Evolutionary conservation across 108 stramenopile species (phyloP).

Genomic region (Fragilariopsis cylindrus): DNA sequence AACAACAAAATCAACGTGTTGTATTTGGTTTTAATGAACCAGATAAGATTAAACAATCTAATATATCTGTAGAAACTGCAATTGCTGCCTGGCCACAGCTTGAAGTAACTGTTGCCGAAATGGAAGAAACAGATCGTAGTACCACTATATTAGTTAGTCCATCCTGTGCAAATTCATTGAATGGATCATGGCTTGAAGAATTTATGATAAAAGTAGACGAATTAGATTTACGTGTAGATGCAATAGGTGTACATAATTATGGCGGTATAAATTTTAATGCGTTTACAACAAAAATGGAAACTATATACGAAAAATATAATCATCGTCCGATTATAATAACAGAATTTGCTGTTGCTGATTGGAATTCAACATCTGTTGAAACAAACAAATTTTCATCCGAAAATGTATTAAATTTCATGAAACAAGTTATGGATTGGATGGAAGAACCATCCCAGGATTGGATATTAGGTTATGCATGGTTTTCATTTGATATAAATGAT

Average conservation of each 20-base stretch:
- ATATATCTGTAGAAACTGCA: conserved; percentile 20
- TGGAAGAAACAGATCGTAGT: not conserved
- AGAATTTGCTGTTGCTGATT: conserved; percentile 38
- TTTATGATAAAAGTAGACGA: conserved; percentile 18
- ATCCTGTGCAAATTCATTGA: conserved; percentile 16
- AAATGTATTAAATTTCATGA: conserved; percentile 16
- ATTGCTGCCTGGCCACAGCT: conserved; percentile 25
- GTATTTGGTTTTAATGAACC: conserved; percentile 38
- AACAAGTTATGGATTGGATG: conserved; percentile 27
- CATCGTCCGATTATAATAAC: conserved; percentile 23
- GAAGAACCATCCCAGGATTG: conserved; percentile 15
- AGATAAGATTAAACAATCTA: conserved; percentile 23
- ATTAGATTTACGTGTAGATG: conserved; percentile 20
- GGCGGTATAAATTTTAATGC: conserved; percentile 11
- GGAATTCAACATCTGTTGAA: conserved; percentile 11
- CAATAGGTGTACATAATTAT: conserved; percentile 33
- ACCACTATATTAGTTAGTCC: conserved; percentile 25
- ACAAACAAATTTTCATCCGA: conserved; percentile 22
- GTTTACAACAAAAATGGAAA: conserved; percentile 9
- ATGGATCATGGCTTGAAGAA: conserved; percentile 18
- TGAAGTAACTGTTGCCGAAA: not conserved
- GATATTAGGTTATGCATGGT: conserved; percentile 38
- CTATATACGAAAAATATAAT: conserved; percentile 8
- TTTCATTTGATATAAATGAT: conserved; percentile 16
- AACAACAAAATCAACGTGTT: not conserved